A percentile compares a stretch with the other conserved stretches of the same genome.
phyloP scores from a whole-genome alignment of 169 alveolate species.

The Eimeria praecox region DNA sequence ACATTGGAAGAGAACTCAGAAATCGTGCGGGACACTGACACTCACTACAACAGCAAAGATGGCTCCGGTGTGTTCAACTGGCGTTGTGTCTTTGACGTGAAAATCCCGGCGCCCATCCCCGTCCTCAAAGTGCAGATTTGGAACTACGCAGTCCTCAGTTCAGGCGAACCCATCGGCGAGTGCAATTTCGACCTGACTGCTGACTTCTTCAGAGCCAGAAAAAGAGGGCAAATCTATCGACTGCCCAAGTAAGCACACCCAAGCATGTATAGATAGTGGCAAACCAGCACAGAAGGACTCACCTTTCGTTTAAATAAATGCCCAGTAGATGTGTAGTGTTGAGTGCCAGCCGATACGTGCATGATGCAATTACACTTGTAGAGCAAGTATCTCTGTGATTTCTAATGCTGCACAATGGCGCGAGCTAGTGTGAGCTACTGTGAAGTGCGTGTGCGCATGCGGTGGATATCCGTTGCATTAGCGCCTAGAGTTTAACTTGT shows the following conservation, averaged over 20 bases:
- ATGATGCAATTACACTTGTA: neutral
- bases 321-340: too few relatives aligned
- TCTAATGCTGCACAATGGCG: neutral
- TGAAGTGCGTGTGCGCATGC: too few relatives aligned
- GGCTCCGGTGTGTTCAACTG: conserved; percentile 94
- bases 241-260: conserved; percentile 84
- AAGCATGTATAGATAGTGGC: neutral
- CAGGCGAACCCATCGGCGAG: conserved; percentile 92
- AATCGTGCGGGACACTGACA: conserved; percentile 88
- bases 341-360: neutral
- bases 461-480: too few relatives aligned
- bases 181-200: conserved; percentile 89
- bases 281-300: too few relatives aligned
- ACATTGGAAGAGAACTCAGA: conserved; percentile 90
- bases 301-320: too few relatives aligned
- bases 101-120: conserved; percentile 93
- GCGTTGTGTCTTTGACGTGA: conserved; percentile 92
- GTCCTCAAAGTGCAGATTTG: conserved; percentile 91
- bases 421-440: too few relatives aligned
- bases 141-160: conserved; percentile 86
- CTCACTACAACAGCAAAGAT: conserved; percentile 94
- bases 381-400: neutral
- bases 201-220: conserved; percentile 90
- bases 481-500: neutral
- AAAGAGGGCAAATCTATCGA: conserved; percentile 87